Evolutionary conservation across 108 stramenopile genomes (phyloP), one percentile per base, ranked within the genome.

Genomic region (Cyclotella choctawhatcheeana): DNA sequence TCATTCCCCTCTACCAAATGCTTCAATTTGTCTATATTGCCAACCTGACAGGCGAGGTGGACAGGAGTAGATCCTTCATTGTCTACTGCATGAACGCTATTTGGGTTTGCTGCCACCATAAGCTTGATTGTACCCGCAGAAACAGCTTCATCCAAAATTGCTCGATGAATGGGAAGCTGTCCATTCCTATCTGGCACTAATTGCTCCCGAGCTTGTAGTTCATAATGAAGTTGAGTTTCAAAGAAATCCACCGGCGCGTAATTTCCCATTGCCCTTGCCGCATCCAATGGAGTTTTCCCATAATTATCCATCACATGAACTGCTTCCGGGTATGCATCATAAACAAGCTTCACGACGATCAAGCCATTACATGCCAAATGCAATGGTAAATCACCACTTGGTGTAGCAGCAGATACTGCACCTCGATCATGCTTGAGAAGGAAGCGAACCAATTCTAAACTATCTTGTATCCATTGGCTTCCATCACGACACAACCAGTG

Each of bases 111-210:
- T 40, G 8, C 22, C 5, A 18, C 61, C 40, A 62, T 40, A 8
- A 62, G 22, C 61, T 62, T 62, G 61, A 62, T 62, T 7, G 34
- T 33, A 26, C 61, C 61, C 8, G 37, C 12, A 3, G 61, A 40
- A 5, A 5, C 34, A 7, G 35, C 61, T 10, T 8, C 8, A 44
- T 35, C 18, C 3, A 5, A 3, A 4, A 62, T 5, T 18, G 32
- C 61, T 10, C 61, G 61, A 62, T 62, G 61, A n/a, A 62, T 6
- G 2, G 21, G 61, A 37, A 62, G 43, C 20, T 33, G 61, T 3
- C 61, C 61, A 18, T 62, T 44, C 3, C 24, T 27, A 27, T 25
- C 3, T 67, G 85, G n/a, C n/a, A 13, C 77, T 71, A 53, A 6
- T 22, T 5, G n/a, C n/a, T 14, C 5, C 50, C 22, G 20, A 30